Evolutionary conservation across 345 rosid species (phyloP).

Genomic region (Syzygium aromaticum): DNA sequence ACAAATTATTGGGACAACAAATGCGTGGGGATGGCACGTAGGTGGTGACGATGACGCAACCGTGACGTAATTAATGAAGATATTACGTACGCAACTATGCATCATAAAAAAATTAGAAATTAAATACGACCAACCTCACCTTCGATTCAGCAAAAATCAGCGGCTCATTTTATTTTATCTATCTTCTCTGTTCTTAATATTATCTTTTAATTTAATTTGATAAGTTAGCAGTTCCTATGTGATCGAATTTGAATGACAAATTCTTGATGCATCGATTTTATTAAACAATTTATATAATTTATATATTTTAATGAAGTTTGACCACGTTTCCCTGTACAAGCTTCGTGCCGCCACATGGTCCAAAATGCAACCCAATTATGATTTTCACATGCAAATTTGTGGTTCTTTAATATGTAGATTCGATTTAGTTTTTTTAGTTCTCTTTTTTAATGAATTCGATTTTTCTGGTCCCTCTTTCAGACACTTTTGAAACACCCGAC

Average conservation of each 20-base stretch:
- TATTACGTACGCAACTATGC: neutral
- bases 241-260: neutral
- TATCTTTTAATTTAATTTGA: neutral
- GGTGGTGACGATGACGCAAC: neutral
- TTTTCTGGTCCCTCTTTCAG: neutral
- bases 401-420: neutral
- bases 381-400: neutral
- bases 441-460: neutral
- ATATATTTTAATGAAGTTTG: neutral
- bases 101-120: neutral
- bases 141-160: neutral
- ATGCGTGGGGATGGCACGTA: neutral
- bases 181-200: neutral
- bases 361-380: neutral
- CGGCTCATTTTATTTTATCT: neutral
- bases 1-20: neutral
- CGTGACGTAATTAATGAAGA: neutral
- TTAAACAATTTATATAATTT: neutral
- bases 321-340: neutral
- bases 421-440: neutral
- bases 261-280: neutral
- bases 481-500: neutral
- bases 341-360: neutral
- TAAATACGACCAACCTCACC: neutral
- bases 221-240: neutral